Evolutionary conservation across 305 asterid species (phyloP).

Genomic region (Fraxinus floribunda): DNA sequence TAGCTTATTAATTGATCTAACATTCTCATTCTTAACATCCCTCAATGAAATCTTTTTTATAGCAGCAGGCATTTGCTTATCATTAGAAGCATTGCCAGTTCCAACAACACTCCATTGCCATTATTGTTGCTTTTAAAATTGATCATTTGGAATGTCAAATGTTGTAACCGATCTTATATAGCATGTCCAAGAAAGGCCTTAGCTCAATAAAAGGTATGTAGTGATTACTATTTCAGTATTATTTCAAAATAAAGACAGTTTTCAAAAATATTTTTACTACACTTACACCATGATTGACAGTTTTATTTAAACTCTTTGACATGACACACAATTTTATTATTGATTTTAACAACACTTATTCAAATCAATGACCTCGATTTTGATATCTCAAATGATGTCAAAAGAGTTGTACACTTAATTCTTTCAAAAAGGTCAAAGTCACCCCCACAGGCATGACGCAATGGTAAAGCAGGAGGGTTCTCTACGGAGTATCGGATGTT

Average conservation of each 20-base stretch:
- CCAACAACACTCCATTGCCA: conserved; percentile 39
- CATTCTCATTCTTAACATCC: conserved; percentile 77
- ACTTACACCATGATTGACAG: too few species aligned
- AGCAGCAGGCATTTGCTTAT: conserved; percentile 50
- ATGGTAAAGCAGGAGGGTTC: too few species aligned
- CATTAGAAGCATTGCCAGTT: conserved; percentile 36
- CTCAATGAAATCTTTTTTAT: conserved; percentile 70
- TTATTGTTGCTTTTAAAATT: conserved; percentile 35
- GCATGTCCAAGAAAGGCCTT: conserved; percentile 27
- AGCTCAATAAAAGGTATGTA: conserved; percentile 17
- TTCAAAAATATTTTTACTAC: not conserved
- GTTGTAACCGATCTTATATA: conserved; percentile 14
- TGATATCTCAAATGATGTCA: too few species aligned
- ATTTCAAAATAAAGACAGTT: not conserved
- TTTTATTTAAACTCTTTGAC: too few species aligned
- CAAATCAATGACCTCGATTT: too few species aligned
- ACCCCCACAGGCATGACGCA: too few species aligned
- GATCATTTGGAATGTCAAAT: conserved; percentile 45
- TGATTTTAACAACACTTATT: too few species aligned
- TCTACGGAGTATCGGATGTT: too few species aligned
- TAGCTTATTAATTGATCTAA: conserved; percentile 38
- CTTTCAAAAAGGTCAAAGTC: not conserved
- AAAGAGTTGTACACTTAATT: too few species aligned
- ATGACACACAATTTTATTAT: too few species aligned
- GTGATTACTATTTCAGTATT: not conserved